Percentiles rank a stretch among this genome's conserved stretches.
These are phyloP conservation scores for Ustilago nuda DNA, from an alignment of 1,284 basidiomycete species.

Conservation along the genomic window DNA sequence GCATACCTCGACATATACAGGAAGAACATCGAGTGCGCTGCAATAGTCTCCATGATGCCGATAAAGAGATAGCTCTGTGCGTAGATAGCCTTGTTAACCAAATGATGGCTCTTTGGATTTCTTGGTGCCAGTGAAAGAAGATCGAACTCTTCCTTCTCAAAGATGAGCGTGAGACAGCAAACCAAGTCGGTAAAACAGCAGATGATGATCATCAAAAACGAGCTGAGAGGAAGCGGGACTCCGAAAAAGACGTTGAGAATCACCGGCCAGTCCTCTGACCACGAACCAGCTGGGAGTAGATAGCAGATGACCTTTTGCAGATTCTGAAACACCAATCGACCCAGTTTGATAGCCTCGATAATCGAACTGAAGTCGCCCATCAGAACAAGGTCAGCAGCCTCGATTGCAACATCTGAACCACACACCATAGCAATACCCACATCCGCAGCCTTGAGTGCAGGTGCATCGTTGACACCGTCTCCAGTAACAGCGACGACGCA, in stretches of 20 bases:
- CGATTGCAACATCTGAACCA: constrained; percentile 70
- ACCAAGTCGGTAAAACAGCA: constrained; percentile 71
- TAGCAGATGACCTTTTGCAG: constrained; percentile 73
- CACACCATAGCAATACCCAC: constrained; percentile 73
- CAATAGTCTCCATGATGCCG: constrained; percentile 74
- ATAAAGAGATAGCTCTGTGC: constrained; percentile 78
- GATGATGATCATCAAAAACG: constrained; percentile 72
- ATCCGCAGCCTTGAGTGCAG: constrained; percentile 71
- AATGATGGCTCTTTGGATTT: constrained; percentile 62
- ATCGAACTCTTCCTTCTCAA: constrained; percentile 75
- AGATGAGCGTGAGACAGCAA: constrained; percentile 74
- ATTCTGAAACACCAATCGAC: constrained; percentile 79
- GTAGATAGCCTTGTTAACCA: constrained; percentile 74
- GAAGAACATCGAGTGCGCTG: constrained; percentile 71
- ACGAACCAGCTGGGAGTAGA: constrained; percentile 71
- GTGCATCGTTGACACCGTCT: constrained; percentile 80
- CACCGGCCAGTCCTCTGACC: constrained; percentile 78
- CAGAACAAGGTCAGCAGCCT: constrained; percentile 63
- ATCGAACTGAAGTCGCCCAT: constrained; percentile 59
- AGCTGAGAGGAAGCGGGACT: constrained; percentile 73
- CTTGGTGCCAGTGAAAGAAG: constrained; percentile 70
- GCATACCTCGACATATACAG: constrained; percentile 71
- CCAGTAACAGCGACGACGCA: constrained; percentile 76
- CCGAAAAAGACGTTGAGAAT: constrained; percentile 74
- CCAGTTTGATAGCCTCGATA: constrained; percentile 64